A percentile compares a stretch with the other conserved stretches of the same genome.
Conservation (phyloP, 441 rosid species). For the Erodium moschatum region DNA sequence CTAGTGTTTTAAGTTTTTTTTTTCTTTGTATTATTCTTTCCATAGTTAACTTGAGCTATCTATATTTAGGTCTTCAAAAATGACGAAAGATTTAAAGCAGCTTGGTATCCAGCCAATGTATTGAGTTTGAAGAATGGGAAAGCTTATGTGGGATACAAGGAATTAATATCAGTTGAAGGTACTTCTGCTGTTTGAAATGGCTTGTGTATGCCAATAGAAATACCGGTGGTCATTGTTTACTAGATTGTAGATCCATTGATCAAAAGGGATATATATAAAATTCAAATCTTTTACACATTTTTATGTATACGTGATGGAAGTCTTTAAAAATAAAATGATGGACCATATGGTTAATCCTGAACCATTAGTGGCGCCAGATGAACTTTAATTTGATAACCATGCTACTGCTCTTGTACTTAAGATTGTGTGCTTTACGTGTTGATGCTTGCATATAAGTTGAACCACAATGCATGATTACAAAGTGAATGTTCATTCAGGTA, state of each 20-base stretch:
- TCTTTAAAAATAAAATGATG: too few relatives aligned
- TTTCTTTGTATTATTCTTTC: conserved; percentile 5
- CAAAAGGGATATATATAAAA: too few relatives aligned
- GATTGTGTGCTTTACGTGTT: not conserved
- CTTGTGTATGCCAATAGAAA: not conserved
- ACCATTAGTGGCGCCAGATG: not conserved
- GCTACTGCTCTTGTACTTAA: not conserved
- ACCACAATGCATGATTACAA: not conserved
- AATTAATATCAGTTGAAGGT: conserved; percentile 66
- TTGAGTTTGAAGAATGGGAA: conserved; percentile 62
- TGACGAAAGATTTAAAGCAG: conserved; percentile 51
- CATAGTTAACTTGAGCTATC: conserved; percentile 11
- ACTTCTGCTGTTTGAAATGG: conserved; percentile 4
- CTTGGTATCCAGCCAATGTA: conserved; percentile 81
- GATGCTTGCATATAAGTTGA: not conserved
- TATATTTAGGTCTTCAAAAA: conserved; percentile 64
- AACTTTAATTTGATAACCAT: not conserved
- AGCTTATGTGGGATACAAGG: conserved; percentile 63
- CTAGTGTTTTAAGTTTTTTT: not conserved
- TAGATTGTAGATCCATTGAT: not conserved
- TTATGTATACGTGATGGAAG: too few relatives aligned
- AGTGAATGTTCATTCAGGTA: not conserved
- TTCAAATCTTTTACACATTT: too few relatives aligned
- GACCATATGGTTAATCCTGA: not conserved
- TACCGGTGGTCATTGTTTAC: not conserved